phyloP scores from a whole-genome alignment of 495 filamentous ascomycete genomes.

The Staphylotrichum longicolle region DNA sequence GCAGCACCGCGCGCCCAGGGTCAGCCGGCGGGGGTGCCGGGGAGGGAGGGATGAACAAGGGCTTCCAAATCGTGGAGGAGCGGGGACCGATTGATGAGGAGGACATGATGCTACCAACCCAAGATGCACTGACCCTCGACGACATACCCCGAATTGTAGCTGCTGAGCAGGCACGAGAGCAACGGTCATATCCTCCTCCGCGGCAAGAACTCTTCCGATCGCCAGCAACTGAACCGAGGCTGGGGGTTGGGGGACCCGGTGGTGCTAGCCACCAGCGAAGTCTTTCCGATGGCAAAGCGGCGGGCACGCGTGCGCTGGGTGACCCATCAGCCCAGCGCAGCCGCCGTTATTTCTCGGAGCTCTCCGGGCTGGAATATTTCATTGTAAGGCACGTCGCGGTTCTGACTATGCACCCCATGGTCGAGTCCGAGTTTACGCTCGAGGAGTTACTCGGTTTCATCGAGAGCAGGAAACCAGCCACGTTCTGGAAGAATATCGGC shows the following conservation, averaged over 20 bases:
- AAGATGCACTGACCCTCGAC: constrained; percentile 88
- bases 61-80: constrained; percentile 82
- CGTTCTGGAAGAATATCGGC: constrained; percentile 96
- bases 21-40: constrained; percentile 69
- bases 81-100: constrained; percentile 69
- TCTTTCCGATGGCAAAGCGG: constrained; percentile 62
- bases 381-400: constrained; percentile 95
- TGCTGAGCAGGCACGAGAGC: constrained; percentile 89
- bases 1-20: constrained; percentile 69
- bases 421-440: constrained; percentile 85
- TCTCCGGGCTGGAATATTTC: constrained; percentile 94
- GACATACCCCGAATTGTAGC: constrained; percentile 98
- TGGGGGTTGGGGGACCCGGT: constrained; percentile 33
- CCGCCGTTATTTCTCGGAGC: constrained; percentile 92
- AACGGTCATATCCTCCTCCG: constrained; percentile 76
- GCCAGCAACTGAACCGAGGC: constrained; percentile 59
- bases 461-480: constrained; percentile 80
- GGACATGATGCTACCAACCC: constrained; percentile 80
- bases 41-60: constrained; percentile 51
- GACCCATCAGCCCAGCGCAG: constrained; percentile 51
- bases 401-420: constrained; percentile 87
- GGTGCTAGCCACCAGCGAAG: constrained; percentile 69
- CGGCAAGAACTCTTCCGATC: constrained; percentile 72
- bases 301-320: constrained; percentile 43
- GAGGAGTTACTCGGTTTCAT: constrained; percentile 95